Evolutionary conservation across 129 eudicot genomes (phyloP).

Genomic region (Flaveria robusta): DNA sequence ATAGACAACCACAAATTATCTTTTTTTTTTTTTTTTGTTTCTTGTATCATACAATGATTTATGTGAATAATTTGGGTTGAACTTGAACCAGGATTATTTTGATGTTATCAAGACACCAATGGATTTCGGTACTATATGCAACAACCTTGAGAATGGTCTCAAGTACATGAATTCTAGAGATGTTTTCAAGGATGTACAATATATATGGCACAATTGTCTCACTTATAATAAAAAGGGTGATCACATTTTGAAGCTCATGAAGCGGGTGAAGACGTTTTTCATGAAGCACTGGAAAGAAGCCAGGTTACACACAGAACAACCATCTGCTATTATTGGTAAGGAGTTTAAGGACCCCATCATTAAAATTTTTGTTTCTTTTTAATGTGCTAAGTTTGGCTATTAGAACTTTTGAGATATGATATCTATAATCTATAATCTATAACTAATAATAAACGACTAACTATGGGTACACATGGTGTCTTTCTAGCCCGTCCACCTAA

Average conservation of each 20-base stretch:
- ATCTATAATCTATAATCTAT: no score
- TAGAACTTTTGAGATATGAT: not conserved
- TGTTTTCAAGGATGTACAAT: conserved; percentile 73
- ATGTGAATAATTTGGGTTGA: not conserved
- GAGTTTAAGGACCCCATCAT: not conserved
- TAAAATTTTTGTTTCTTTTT: not conserved
- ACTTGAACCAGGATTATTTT: conserved; percentile 69
- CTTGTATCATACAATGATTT: conserved; percentile 17
- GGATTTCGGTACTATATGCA: conserved; percentile 83
- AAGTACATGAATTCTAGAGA: conserved; percentile 78
- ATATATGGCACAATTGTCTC: conserved; percentile 74
- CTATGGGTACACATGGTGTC: no score
- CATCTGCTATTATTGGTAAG: conserved; percentile 41
- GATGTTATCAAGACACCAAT: conserved; percentile 84
- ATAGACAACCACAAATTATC: not conserved
- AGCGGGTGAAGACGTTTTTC: conserved; percentile 62
- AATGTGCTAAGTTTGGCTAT: not conserved
- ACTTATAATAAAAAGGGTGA: conserved; percentile 76
- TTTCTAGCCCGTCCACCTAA: no score
- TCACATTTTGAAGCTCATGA: conserved; percentile 69
- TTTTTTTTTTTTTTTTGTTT: conserved; percentile 2
- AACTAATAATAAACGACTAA: no score
- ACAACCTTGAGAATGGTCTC: conserved; percentile 70
- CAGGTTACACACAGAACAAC: conserved; percentile 50
- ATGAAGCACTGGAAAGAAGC: conserved; percentile 64